Base-by-base conservation (phyloP, 768 basidiomycete species). In the Tylopilus subfusipes region DNA sequence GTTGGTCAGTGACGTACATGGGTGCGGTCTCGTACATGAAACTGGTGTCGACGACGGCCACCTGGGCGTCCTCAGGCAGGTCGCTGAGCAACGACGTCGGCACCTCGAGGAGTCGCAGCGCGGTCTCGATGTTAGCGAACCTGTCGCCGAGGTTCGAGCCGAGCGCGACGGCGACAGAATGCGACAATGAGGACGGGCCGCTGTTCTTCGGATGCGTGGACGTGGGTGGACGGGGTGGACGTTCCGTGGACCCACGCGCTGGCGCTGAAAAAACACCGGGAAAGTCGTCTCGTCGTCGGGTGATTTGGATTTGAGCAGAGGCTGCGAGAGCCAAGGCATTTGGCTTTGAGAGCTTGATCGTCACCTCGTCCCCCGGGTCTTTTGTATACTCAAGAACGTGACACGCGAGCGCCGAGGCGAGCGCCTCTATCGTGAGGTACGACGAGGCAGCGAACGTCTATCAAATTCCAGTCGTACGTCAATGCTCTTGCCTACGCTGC, bases 1-100 rank as follows among this genome's bases (percentile, higher is more conserved):
- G 88, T 68, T 99, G 97, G 53, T 97, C 87, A 12, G 82, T 82
- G 40, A 96, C 88, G 67, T 99, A 98, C 97, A 99, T 98, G 0
- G 97, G 92, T 12, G 86, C 78, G 19, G 89, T 94, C 71, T 98
- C 89, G 67, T 98, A 98, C 74, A 98, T 67, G 71, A 93, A 90
- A 65, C 92, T 93, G 1, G 92, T 94, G 61, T 90, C 79, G 21
- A 85, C 69, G 27, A 96, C 75, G 16, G 63, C 64, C 2, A 78
- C 68, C 25, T 60, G 60, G 0, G 68, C 68, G 30, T 69, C 56
- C 13, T 49, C 59, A 48, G 59, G 54, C 0, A 66, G 40, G 30
- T 60, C 61, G 1, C 22, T 19, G 13, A 76, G 42, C 12, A 75
- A 53, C 13, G 64, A 60, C 25, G 59, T 58, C 0, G 81, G 81